Conservation (phyloP, 225 moss, liverwort and hornwort genomes). For the Physcomitrellopsis africana region DNA sequence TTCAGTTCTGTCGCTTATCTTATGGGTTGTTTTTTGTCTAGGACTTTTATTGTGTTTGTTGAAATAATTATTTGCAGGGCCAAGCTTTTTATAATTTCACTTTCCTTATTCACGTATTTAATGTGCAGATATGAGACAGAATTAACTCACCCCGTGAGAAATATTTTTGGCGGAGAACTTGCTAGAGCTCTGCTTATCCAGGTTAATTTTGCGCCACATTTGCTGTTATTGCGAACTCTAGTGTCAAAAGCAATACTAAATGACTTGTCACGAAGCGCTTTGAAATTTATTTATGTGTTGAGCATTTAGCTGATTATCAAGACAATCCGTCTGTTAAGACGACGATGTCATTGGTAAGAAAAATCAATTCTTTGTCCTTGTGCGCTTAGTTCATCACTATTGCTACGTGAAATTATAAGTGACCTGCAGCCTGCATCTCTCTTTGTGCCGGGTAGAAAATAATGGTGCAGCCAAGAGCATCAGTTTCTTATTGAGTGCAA, state of each 20-base stretch:
- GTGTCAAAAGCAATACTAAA: conserved; percentile 12
- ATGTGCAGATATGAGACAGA: conserved; percentile 85
- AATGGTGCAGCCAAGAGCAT: conserved; percentile 18
- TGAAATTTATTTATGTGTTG: background rate
- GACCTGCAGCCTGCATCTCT: background rate
- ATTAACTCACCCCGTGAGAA: conserved; percentile 77
- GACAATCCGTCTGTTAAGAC: background rate
- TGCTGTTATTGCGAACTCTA: conserved; percentile 8
- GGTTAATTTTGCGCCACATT: conserved; percentile 45
- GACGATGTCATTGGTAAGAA: background rate
- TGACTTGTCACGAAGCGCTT: background rate
- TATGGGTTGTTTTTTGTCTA: background rate
- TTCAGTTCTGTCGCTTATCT: conserved; percentile 3
- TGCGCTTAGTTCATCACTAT: background rate
- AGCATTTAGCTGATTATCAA: background rate
- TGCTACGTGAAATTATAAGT: background rate
- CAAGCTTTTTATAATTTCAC: conserved; percentile 2
- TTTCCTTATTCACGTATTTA: background rate
- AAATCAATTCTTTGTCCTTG: background rate
- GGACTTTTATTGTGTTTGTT: conserved; percentile 8
- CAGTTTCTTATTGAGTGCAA: conserved; percentile 17
- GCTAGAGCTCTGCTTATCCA: conserved; percentile 91
- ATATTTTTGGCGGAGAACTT: conserved; percentile 82
- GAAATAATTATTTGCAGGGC: conserved; percentile 17
- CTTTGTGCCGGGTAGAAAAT: conserved; percentile 5